These are phyloP conservation scores for Termitomyces sp. DNA, from an alignment of 768 basidiomycete genomes.

Conservation along the genomic window DNA sequence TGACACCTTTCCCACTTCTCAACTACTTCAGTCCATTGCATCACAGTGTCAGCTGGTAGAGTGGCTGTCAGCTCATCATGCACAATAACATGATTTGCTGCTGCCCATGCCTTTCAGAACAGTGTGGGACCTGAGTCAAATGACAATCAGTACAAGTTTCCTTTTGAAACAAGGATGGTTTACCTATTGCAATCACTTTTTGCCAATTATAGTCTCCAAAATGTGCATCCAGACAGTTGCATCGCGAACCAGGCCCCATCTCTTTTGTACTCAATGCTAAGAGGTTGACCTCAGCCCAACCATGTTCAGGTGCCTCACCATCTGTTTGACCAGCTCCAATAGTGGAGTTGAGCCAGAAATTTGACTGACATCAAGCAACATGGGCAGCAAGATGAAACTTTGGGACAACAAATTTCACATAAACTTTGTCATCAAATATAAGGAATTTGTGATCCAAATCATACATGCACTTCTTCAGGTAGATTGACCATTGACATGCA, in stretches of 20 bases:
- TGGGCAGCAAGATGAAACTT: slow-evolving; percentile 19
- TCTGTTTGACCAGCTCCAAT: background rate
- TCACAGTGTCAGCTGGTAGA: background rate
- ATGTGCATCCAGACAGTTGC: background rate
- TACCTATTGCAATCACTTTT: background rate
- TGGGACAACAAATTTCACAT: slow-evolving; percentile 21
- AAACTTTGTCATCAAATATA: background rate
- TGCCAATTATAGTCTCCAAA: background rate
- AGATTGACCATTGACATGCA: too few relatives aligned
- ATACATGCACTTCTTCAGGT: slow-evolving; percentile 17
- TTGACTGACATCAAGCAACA: background rate
- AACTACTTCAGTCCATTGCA: slow-evolving; percentile 6
- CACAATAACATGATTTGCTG: slow-evolving; percentile 1
- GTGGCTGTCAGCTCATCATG: slow-evolving; percentile 6
- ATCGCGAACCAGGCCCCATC: background rate
- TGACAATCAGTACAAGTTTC: background rate
- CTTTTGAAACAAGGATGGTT: background rate
- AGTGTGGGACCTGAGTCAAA: background rate
- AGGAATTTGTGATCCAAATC: background rate
- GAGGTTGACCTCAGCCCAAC: background rate
- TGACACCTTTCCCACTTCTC: slow-evolving; percentile 12
- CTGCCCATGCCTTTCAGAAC: slow-evolving; percentile 9
- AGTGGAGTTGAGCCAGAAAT: background rate
- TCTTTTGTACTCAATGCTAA: slow-evolving; percentile 2
- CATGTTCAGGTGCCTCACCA: background rate